A percentile compares a stretch with the other conserved stretches of the same genome.
phyloP scores from a whole-genome alignment of 768 basidiomycete species.

The Lentinus brumalis region DNA sequence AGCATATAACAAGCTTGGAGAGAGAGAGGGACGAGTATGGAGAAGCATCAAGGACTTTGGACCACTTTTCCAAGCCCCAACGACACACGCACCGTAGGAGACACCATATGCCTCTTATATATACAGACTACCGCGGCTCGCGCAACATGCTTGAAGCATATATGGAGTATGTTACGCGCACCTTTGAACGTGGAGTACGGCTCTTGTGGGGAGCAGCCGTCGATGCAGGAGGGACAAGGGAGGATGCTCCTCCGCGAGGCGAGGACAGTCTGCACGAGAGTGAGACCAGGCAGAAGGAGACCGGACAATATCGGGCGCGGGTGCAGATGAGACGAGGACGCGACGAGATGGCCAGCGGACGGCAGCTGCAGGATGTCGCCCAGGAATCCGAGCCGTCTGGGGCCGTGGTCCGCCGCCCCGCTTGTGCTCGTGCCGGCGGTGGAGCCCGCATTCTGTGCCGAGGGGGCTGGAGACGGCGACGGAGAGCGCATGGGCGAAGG shows the following conservation, averaged over 20 bases:
- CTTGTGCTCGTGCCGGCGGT: background rate
- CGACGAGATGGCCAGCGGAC: constrained; percentile 4
- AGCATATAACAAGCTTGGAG: too few relatives aligned
- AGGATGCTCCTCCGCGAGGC: constrained; percentile 27
- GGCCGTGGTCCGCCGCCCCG: constrained; percentile 1
- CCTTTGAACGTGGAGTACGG: constrained; percentile 35
- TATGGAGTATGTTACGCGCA: constrained; percentile 13
- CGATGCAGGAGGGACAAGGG: constrained; percentile 21
- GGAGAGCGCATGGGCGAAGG: background rate
- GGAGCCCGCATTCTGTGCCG: background rate
- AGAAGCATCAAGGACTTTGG: too few relatives aligned
- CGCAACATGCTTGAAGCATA: too few relatives aligned
- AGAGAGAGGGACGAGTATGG: too few relatives aligned
- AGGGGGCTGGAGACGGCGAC: background rate
- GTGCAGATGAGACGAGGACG: background rate
- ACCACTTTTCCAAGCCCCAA: too few relatives aligned
- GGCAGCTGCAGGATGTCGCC: constrained; percentile 10
- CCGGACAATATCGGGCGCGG: constrained; percentile 18
- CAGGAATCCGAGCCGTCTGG: constrained; percentile 25
- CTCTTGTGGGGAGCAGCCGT: constrained; percentile 27
- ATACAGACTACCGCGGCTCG: too few relatives aligned
- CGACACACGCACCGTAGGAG: too few relatives aligned
- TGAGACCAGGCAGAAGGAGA: constrained; percentile 27
- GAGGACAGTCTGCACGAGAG: constrained; percentile 25
- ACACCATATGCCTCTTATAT: too few relatives aligned